Base-by-base conservation (phyloP, 2,329 filamentous ascomycete species). In the Celoporthe dispersa region DNA sequence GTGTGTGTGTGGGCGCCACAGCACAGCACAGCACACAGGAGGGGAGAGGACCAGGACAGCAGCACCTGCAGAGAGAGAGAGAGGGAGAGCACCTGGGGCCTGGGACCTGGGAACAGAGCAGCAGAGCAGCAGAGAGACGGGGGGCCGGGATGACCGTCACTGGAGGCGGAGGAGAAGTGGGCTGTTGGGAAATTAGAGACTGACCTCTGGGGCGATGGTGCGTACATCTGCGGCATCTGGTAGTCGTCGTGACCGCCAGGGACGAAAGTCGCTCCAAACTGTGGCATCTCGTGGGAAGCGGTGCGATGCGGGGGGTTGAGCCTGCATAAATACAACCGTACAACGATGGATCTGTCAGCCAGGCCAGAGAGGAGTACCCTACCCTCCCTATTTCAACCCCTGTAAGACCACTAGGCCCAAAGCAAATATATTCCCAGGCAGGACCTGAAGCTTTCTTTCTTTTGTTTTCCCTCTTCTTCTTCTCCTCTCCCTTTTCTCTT, bases 151-250 rank as follows among this genome's bases (percentile, higher is more conserved):
- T 37, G 70, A 53, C 65, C 53, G 67, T 57, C n/a, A 62, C 57
- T 25, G 65, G 48, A 44, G 64, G 39, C 67, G 55, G 57, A 48
- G 41, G 59, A 63, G 39, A 62, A 62, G 70, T 68, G 71, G 65
- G 60, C 59, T 53, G 63, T 44, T 39, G 51, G 65, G 44, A 66
- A 44, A 60, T 63, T 39, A 66, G 35, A 48, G 59, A 80, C 85
- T 76, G 77, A 88, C 87, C 87, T 84, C 80, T 88, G 87, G 73
- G 87, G 87, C 64, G 84, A 79, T 70, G 87, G 87, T 70, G 87
- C 86, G 73, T 87, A 79, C 73, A 89, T 86, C 76, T 88, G 86
- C 71, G 87, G 87, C 85, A 88, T 86, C 77, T 86, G 88, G 76
- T 86, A 89, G 78, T 89, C 87, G 77, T 89, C 87, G 69, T 83